Evolutionary conservation across 1,284 basidiomycete species (phyloP).

Genomic region (Moesziomyces globuligerus): DNA sequence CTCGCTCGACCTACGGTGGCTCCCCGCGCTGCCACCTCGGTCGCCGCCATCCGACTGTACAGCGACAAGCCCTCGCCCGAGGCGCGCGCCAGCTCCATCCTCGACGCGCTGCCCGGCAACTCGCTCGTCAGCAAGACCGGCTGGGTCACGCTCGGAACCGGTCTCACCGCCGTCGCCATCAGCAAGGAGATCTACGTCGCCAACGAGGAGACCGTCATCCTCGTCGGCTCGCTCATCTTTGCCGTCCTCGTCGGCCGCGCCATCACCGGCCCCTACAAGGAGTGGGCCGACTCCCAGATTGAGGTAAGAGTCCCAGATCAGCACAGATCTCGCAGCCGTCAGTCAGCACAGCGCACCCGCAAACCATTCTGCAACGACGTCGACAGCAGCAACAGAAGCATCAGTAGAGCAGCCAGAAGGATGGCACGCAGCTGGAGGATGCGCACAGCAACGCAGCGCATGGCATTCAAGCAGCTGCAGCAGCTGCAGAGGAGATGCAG

Average conservation of each 20-base stretch:
- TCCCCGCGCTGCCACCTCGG: slow-evolving; percentile 40
- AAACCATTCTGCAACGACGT: too few species aligned
- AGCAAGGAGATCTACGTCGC: slow-evolving; percentile 97
- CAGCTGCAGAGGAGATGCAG: neutral
- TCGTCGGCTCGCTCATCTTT: slow-evolving; percentile 87
- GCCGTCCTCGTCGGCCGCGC: slow-evolving; percentile 80
- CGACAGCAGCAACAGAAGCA: neutral
- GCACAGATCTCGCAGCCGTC: neutral
- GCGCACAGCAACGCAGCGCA: neutral
- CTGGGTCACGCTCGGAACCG: slow-evolving; percentile 88
- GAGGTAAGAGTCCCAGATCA: slow-evolving; percentile 43
- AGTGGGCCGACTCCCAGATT: slow-evolving; percentile 77
- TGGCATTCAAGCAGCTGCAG: neutral
- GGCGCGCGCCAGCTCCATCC: slow-evolving; percentile 87
- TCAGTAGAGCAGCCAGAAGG: too few species aligned
- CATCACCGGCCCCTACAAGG: slow-evolving; percentile 84
- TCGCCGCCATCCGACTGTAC: slow-evolving; percentile 56
- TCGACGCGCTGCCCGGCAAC: slow-evolving; percentile 90
- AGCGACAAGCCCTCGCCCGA: slow-evolving; percentile 72
- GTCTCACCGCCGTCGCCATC: slow-evolving; percentile 89
- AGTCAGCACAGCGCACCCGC: neutral
- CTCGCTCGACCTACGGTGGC: slow-evolving; percentile 36
- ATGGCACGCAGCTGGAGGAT: too few species aligned
- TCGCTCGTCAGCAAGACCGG: slow-evolving; percentile 93
- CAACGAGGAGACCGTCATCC: slow-evolving; percentile 76